phyloP scores from a whole-genome alignment of 2,329 filamentous ascomycete species.

The Colletotrichum australisinense region DNA sequence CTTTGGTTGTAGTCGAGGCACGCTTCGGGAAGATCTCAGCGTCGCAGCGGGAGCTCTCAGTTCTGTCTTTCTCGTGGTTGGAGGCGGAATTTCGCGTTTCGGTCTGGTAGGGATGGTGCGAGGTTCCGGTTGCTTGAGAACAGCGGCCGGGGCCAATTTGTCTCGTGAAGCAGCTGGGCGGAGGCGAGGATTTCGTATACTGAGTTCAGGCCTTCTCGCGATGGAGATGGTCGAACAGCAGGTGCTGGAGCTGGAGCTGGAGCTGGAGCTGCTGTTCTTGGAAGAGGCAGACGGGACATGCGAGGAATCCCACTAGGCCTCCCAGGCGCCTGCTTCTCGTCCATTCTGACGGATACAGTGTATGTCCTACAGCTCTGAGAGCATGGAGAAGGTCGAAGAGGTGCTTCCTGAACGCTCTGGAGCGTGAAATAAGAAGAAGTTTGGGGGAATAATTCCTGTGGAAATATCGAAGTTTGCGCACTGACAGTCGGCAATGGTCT shows the following conservation, averaged over 20 bases:
- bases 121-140: conserved; percentile 21
- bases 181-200: conserved; percentile 44
- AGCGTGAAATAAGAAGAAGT: not conserved
- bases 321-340: conserved; percentile 32
- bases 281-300: conserved; percentile 51
- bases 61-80: conserved; percentile 31
- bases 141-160: conserved; percentile 35
- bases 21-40: conserved; percentile 12
- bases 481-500: conserved; percentile 7
- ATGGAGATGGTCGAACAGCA: conserved; percentile 43
- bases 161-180: conserved; percentile 48
- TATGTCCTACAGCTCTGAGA: not conserved
- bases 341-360: conserved; percentile 13
- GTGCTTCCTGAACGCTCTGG: not conserved
- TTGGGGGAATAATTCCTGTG: not conserved
- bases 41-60: conserved; percentile 1
- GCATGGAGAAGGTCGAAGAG: not conserved
- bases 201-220: conserved; percentile 42
- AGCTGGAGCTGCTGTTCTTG: conserved; percentile 41
- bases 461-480: not conserved
- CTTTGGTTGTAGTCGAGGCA: conserved; percentile 25
- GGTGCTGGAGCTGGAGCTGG: conserved; percentile 38
- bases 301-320: conserved; percentile 48
- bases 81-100: conserved; percentile 32
- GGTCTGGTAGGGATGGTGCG: conserved; percentile 20